These are phyloP conservation scores for Eutrema yunnanense DNA, from an alignment of 345 rosid species.

Conservation along the genomic window DNA sequence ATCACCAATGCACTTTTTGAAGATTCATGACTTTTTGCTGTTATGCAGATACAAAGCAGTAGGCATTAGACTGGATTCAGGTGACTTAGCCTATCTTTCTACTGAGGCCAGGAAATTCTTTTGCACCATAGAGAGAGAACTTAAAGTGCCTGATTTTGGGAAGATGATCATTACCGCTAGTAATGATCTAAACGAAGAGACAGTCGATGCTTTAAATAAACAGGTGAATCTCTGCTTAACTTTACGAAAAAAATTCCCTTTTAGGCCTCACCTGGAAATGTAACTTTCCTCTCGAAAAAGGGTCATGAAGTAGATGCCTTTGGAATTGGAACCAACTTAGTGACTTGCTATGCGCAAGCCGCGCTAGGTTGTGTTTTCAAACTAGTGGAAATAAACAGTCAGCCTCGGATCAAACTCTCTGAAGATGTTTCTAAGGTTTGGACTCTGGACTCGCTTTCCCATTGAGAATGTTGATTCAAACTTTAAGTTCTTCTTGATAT, in stretches of 20 bases:
- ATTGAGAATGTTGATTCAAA: neutral
- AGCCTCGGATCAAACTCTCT: constrained; percentile 98
- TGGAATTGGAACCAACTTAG: constrained; percentile 92
- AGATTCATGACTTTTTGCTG: constrained; percentile 3
- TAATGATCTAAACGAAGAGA: constrained; percentile 95
- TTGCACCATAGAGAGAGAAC: constrained; percentile 57
- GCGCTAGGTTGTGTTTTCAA: constrained; percentile 97
- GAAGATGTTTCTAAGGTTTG: constrained; percentile 94
- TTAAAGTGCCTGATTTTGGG: constrained; percentile 59
- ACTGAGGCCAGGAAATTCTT: constrained; percentile 74
- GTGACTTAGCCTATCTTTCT: constrained; percentile 89
- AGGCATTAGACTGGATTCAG: constrained; percentile 95
- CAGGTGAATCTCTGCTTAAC: constrained; percentile 45
- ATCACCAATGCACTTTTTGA: neutral
- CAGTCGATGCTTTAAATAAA: constrained; percentile 89
- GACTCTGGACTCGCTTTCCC: neutral
- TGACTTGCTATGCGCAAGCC: constrained; percentile 91
- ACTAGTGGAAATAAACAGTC: constrained; percentile 86
- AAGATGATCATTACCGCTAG: constrained; percentile 80
- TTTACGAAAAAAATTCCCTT: neutral
- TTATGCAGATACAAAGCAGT: constrained; percentile 68
- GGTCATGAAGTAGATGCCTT: constrained; percentile 93
- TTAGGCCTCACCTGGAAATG: neutral
- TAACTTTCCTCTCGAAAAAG: constrained; percentile 34
- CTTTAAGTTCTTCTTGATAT: neutral